Conservation (phyloP, 2,329 filamentous ascomycete genomes). For the Pseudogymnoascus sp. region DNA sequence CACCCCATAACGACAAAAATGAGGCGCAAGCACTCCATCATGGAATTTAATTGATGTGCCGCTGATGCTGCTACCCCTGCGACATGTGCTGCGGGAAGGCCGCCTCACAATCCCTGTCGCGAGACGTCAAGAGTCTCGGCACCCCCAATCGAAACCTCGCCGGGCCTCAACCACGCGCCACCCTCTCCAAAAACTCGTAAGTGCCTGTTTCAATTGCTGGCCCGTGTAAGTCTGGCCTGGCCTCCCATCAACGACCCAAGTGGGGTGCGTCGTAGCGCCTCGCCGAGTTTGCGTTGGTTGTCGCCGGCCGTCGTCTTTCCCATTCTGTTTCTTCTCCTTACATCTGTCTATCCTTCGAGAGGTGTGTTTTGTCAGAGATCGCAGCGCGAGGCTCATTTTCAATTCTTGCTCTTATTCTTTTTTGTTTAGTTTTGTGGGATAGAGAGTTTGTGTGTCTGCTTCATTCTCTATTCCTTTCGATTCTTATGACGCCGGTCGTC, state of each 20-base stretch:
- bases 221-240: conserved; percentile 1
- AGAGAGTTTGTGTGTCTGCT: neutral
- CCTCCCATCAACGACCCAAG: neutral
- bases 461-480: neutral
- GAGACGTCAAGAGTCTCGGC: conserved; percentile 6
- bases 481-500: conserved; percentile 3
- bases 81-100: conserved; percentile 1
- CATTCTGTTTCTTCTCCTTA: neutral
- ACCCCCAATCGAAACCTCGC: neutral
- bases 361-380: neutral
- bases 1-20: neutral
- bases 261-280: neutral
- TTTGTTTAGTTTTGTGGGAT: neutral
- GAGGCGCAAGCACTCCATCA: neutral
- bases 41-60: neutral
- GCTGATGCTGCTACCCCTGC: neutral
- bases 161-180: neutral
- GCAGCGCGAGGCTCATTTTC: conserved; percentile 4
- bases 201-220: neutral
- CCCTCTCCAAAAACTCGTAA: neutral
- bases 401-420: neutral
- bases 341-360: conserved; percentile 3
- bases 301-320: neutral
- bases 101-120: conserved; percentile 7
- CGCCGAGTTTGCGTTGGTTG: neutral